Evolutionary conservation across 2,329 filamentous ascomycete genomes (phyloP).

Genomic region (Paraphaeosphaeria sporulosa): DNA sequence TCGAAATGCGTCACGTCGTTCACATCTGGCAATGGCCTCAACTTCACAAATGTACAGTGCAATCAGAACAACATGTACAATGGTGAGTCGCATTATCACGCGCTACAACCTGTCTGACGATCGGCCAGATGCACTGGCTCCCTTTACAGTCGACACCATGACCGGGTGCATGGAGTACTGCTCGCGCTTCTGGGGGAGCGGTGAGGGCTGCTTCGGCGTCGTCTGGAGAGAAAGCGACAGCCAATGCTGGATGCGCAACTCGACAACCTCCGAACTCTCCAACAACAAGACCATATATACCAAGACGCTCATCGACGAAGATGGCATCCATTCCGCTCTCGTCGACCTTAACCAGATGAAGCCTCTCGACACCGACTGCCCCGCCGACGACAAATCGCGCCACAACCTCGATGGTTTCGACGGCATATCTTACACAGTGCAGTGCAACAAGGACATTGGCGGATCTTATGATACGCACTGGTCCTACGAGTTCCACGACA

Average conservation of each 20-base stretch:
- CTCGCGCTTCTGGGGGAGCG: slow-evolving; percentile 38
- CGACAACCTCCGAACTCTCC: slow-evolving; percentile 21
- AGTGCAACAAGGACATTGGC: slow-evolving; percentile 37
- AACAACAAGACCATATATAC: slow-evolving; percentile 8
- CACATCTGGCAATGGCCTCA: slow-evolving; percentile 38
- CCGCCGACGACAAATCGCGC: slow-evolving; percentile 28
- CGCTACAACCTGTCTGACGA: slow-evolving; percentile 10
- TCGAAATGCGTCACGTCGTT: slow-evolving; percentile 31
- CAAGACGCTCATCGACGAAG: slow-evolving; percentile 13
- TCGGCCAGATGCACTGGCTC: slow-evolving; percentile 26
- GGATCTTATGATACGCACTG: slow-evolving; percentile 28
- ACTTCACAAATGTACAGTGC: slow-evolving; percentile 40
- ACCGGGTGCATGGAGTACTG: slow-evolving; percentile 42
- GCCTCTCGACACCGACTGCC: slow-evolving; percentile 30
- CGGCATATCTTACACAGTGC: slow-evolving; percentile 37
- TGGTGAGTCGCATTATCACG: slow-evolving; percentile 24
- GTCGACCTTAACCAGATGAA: slow-evolving; percentile 29
- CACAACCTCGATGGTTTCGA: slow-evolving; percentile 30
- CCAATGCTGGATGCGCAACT: slow-evolving; percentile 41
- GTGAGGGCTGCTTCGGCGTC: slow-evolving; percentile 42
- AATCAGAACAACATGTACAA: slow-evolving; percentile 37
- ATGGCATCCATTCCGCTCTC: slow-evolving; percentile 31
- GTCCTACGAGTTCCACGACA: slow-evolving; percentile 25
- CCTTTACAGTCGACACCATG: slow-evolving; percentile 28
- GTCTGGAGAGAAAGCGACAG: slow-evolving; percentile 29